Evolutionary conservation across 192 early-diverging fungal species (phyloP).

Genomic region (Rhizophagus prolifer): DNA sequence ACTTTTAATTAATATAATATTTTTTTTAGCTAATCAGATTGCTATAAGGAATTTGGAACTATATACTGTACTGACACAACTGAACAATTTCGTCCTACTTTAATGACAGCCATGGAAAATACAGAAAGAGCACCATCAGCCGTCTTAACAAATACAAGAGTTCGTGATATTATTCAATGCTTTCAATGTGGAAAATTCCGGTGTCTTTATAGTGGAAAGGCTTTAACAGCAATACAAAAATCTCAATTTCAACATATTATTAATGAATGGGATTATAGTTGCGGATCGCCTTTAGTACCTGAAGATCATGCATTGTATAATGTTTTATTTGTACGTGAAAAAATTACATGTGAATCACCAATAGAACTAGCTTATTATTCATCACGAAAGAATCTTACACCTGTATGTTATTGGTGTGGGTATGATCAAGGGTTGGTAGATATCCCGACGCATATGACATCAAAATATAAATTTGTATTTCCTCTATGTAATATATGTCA

Average conservation of each 20-base stretch:
- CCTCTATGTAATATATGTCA: background rate
- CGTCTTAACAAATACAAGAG: background rate
- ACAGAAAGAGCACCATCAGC: background rate
- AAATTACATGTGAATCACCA: background rate
- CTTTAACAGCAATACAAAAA: background rate
- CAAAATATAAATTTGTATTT: constrained; percentile 4
- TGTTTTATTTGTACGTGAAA: background rate
- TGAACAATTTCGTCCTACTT: background rate
- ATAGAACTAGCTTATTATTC: constrained; percentile 6
- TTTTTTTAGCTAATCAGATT: background rate
- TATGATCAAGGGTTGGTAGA: background rate
- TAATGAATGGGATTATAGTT: background rate
- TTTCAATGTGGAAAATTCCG: background rate
- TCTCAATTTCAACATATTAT: background rate
- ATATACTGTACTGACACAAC: background rate
- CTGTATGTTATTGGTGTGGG: background rate
- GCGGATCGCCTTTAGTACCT: background rate
- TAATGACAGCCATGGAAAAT: background rate
- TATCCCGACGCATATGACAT: background rate
- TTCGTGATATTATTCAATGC: background rate
- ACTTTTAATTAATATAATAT: background rate
- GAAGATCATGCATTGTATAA: background rate
- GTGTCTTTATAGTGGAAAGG: background rate
- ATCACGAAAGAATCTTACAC: background rate
- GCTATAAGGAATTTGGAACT: background rate